Base-by-base conservation (phyloP, 2,329 filamentous ascomycete species). In the Colletotrichum cuscutae region DNA sequence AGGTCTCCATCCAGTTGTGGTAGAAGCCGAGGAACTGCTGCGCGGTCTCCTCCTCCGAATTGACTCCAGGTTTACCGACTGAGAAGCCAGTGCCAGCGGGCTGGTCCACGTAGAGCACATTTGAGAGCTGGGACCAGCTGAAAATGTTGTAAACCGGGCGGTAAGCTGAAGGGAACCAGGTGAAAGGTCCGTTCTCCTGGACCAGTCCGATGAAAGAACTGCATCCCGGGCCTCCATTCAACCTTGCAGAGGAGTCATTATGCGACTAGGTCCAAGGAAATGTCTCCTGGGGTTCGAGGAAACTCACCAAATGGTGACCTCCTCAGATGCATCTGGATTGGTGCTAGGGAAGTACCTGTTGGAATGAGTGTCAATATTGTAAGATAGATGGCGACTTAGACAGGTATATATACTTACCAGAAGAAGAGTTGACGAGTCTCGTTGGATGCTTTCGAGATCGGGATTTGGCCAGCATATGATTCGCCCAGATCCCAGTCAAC, bases 131-230 rank as follows among this genome's bases (percentile, higher is more conserved):
- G 74, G 85, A 86, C 80, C 79, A 85, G 63, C 80, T 83, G 76
- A 81, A 83, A 37, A 77, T 80, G 57, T 84, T 80, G 22, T 84
- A 83, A 53, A 85, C 86, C 0, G 93, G 93, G 19, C 86, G 85
- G 69, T 86, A 88, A 0, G 93, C 95, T 32, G 94, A 94, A 19
- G 89, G 86, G 78, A 92, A 89, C 92, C 92, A 94, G 2, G 88
- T 71, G 77, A 94, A 92, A 0, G 93, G 92, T 0, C 94, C 93
- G 77, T 95, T 95, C 76, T 95, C 94, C 65, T 94, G 92, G 13
- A 96, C 79, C 2, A 95, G 84, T 5, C 92, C 93, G 75, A 91
- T 87, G 13, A 94, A 85, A 1, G 91, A 93, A 37, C 85, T 86
- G 76, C 87, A 90, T 37, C 87, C 88, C 12, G 88, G 88, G 84